phyloP scores from a whole-genome alignment of 1,284 basidiomycete genomes.

The Irpex sp. region DNA sequence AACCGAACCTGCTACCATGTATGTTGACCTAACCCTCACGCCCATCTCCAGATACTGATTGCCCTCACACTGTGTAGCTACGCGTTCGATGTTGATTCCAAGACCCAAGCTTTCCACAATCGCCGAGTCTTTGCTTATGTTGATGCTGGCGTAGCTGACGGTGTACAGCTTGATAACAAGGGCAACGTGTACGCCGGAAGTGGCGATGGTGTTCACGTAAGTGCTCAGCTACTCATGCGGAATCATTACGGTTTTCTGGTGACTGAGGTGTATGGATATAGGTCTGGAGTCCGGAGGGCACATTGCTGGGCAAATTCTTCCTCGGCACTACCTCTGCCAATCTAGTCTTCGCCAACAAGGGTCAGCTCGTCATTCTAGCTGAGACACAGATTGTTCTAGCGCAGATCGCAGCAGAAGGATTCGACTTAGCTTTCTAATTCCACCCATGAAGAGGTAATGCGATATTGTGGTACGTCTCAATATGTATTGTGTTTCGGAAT shows the following conservation, averaged over 20 bases:
- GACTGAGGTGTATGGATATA: constrained; percentile 20
- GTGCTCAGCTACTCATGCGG: constrained; percentile 17
- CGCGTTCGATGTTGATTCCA: constrained; percentile 64
- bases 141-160: constrained; percentile 63
- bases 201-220: constrained; percentile 68
- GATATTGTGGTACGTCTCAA: background rate
- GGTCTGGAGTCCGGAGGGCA: constrained; percentile 64
- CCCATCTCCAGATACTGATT: no score
- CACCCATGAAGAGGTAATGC: background rate
- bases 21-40: constrained; percentile 17
- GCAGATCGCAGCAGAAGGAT: constrained; percentile 41
- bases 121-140: constrained; percentile 70
- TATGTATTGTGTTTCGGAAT: background rate
- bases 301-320: constrained; percentile 74
- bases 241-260: background rate
- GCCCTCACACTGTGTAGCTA: constrained; percentile 42
- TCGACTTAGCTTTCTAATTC: constrained; percentile 25
- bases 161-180: constrained; percentile 51
- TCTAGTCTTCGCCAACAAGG: constrained; percentile 63
- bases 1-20: constrained; percentile 69
- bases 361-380: constrained; percentile 62
- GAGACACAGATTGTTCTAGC: constrained; percentile 67
- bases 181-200: constrained; percentile 71
- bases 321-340: constrained; percentile 56
- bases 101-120: constrained; percentile 53